Evolutionary conservation across 331 rosid genomes (phyloP).

Genomic region (Malus hybrid): DNA sequence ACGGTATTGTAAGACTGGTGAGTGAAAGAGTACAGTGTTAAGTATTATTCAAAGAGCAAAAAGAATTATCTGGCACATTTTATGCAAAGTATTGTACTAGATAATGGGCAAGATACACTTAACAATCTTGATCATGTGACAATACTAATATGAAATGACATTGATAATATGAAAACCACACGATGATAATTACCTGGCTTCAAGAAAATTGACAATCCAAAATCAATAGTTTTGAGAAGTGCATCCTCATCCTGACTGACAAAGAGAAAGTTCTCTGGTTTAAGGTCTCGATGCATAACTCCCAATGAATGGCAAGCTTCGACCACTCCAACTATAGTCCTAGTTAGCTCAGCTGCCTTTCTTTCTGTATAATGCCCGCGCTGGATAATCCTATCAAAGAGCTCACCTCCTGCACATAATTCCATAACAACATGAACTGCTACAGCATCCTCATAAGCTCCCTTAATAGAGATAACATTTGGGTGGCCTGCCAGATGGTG

Average conservation of each 20-base stretch:
- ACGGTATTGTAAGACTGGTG: neutral
- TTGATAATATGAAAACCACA: neutral
- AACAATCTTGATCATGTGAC: neutral
- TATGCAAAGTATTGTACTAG: neutral
- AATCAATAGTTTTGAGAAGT: slow-evolving; percentile 92
- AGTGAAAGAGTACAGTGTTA: neutral
- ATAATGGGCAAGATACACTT: neutral
- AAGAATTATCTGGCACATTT: neutral
- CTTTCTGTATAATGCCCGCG: slow-evolving; percentile 92
- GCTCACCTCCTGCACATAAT: slow-evolving; percentile 95
- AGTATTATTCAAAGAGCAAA: neutral
- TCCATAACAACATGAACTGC: slow-evolving; percentile 99
- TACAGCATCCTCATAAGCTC: slow-evolving; percentile 86
- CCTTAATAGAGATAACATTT: slow-evolving; percentile 90
- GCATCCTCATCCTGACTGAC: slow-evolving; percentile 85
- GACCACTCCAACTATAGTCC: slow-evolving; percentile 93
- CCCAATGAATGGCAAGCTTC: slow-evolving; percentile 94
- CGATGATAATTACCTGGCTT: slow-evolving; percentile 71
- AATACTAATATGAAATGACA: neutral
- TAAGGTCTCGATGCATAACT: slow-evolving; percentile 97
- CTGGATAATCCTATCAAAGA: slow-evolving; percentile 88
- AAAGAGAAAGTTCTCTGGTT: slow-evolving; percentile 95
- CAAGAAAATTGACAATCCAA: slow-evolving; percentile 86
- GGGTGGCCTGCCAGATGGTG: slow-evolving; percentile 91
- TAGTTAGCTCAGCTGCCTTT: slow-evolving; percentile 86